Conservation (phyloP, 2,329 filamentous ascomycete species). For the Metarhizium robertsii region DNA sequence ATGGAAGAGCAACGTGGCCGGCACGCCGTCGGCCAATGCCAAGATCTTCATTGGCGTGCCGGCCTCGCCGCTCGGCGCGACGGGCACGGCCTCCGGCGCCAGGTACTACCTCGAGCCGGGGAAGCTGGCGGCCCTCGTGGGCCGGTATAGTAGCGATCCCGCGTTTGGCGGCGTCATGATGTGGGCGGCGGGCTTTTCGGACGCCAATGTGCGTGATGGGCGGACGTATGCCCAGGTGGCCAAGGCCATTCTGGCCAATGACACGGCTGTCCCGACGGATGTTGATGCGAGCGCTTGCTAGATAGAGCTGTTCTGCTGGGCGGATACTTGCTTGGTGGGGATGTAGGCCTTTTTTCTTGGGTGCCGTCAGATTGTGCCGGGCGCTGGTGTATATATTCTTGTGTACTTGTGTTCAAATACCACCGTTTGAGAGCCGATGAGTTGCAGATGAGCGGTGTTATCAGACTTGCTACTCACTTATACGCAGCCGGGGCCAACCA, state of each 20-base stretch:
- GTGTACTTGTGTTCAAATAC: too few relatives aligned
- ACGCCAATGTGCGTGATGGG: slow-evolving; percentile 21
- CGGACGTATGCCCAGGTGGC: slow-evolving; percentile 32
- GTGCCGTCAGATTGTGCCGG: too few relatives aligned
- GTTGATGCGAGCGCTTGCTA: neutral
- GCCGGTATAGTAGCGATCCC: slow-evolving; percentile 16
- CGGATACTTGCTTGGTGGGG: too few relatives aligned
- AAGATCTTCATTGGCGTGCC: slow-evolving; percentile 21
- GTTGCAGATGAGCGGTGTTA: too few relatives aligned
- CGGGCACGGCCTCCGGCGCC: slow-evolving; percentile 19
- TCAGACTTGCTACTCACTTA: too few relatives aligned
- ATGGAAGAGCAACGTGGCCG: slow-evolving; percentile 17
- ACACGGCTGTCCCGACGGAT: neutral
- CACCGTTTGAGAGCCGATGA: too few relatives aligned
- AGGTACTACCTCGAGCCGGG: slow-evolving; percentile 25
- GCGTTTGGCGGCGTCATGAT: slow-evolving; percentile 30
- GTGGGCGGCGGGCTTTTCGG: slow-evolving; percentile 32
- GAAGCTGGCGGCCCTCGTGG: slow-evolving; percentile 20
- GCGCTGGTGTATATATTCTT: too few relatives aligned
- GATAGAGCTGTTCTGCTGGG: too few relatives aligned
- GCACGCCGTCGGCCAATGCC: slow-evolving; percentile 15
- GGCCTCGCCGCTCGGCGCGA: slow-evolving; percentile 23
- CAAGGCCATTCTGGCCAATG: slow-evolving; percentile 22
- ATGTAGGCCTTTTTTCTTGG: too few relatives aligned
- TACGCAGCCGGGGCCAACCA: too few relatives aligned